Evolutionary conservation across 352 stramenopile genomes (phyloP).

Genomic region (Phytophthora melonis): DNA sequence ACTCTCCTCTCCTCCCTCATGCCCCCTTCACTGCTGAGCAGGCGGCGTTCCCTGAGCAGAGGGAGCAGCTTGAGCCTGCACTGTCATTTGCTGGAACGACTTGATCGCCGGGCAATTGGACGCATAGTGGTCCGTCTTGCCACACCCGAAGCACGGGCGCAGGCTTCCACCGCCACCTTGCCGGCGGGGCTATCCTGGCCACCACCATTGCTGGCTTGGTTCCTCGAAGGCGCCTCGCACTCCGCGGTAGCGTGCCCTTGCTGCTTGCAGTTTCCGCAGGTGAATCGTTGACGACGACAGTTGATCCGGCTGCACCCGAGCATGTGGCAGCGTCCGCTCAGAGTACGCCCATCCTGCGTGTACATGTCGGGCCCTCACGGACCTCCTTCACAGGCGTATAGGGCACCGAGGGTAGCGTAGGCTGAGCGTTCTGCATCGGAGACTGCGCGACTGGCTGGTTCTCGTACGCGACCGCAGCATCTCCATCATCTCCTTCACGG

Average conservation of each 20-base stretch:
- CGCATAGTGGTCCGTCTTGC: too few relatives aligned
- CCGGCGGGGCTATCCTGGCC: neutral
- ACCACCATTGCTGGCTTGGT: neutral
- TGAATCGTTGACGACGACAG: neutral
- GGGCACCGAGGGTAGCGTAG: neutral
- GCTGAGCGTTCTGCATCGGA: neutral
- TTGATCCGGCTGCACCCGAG: neutral
- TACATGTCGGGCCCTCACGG: neutral
- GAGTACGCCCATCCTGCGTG: neutral
- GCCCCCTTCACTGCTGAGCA: too few relatives aligned
- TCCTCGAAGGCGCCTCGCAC: neutral
- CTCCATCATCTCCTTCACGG: neutral
- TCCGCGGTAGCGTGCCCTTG: neutral
- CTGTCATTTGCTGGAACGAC: too few relatives aligned
- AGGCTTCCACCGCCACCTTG: neutral
- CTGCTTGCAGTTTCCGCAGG: neutral
- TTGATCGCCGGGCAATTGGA: too few relatives aligned
- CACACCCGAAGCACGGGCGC: neutral
- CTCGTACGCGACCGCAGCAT: neutral
- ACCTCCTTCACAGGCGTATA: neutral
- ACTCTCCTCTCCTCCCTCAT: too few relatives aligned
- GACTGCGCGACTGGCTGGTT: neutral
- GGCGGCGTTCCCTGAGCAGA: too few relatives aligned
- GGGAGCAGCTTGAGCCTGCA: too few relatives aligned
- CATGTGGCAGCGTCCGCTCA: neutral